phyloP scores from a whole-genome alignment of 352 stramenopile species.

The Pseudoperonospora humuli region DNA sequence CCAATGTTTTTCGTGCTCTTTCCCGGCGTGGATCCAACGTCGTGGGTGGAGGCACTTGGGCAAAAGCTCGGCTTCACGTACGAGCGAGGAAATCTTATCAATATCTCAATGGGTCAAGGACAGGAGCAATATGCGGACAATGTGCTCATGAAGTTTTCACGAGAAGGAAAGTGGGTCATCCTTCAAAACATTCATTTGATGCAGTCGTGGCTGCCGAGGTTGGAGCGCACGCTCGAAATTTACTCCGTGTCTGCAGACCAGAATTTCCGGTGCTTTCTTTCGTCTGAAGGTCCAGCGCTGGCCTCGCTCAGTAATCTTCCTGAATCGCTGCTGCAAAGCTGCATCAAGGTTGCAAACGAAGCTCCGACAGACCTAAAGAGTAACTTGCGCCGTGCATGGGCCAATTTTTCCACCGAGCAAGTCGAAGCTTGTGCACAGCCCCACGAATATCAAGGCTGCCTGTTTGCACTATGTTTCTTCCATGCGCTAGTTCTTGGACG shows the following conservation, averaged over 20 bases:
- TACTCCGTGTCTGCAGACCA: conserved; percentile 80
- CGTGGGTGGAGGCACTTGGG: conserved; percentile 77
- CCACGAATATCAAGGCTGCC: conserved; percentile 87
- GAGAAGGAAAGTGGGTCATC: conserved; percentile 84
- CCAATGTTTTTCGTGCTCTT: conserved; percentile 91
- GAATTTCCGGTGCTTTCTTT: conserved; percentile 93
- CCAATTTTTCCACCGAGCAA: conserved; percentile 72
- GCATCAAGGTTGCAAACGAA: conserved; percentile 85
- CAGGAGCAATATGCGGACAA: conserved; percentile 71
- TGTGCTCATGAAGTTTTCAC: conserved; percentile 58
- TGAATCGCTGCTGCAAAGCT: conserved; percentile 75
- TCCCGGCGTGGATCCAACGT: conserved; percentile 84
- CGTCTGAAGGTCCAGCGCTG: conserved; percentile 82
- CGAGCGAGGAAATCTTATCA: conserved; percentile 62
- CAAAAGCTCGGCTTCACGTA: conserved; percentile 79
- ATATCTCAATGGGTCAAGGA: conserved; percentile 88
- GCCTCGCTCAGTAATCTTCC: conserved; percentile 86
- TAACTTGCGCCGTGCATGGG: conserved; percentile 74
- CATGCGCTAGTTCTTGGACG: conserved; percentile 88
- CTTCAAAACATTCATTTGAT: conserved; percentile 91
- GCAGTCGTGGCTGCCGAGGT: conserved; percentile 81
- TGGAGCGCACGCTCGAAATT: conserved; percentile 73
- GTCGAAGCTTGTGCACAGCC: conserved; percentile 59
- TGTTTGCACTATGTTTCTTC: conserved; percentile 94
- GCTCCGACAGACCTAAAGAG: conserved; percentile 75